Evolutionary conservation across 169 alveolate species (phyloP), one percentile per base, ranked within the genome.

Genomic region (Cryptosporidium ubiquitum): DNA sequence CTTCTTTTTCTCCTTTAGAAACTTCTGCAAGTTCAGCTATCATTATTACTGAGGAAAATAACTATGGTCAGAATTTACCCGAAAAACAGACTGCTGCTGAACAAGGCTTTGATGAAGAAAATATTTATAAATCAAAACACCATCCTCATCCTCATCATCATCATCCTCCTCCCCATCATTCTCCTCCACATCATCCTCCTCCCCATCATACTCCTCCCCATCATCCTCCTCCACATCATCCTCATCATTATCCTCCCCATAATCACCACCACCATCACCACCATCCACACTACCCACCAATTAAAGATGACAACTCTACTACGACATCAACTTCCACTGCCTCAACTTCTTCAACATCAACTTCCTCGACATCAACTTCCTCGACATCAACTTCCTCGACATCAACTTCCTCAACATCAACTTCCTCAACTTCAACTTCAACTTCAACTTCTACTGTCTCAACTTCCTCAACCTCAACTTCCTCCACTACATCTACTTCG

Each of bases 181-280:
- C 18, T 26, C 60, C 12, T 20, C 49, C 14, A 6, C 84, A 20
- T 5, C 40, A 70, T 5, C 18, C 18, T 23, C 40, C 14, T 70
- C 85, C 2, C 70, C 85, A 55, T n/a, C n/a, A n/a, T n/a, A n/a
- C n/a, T n/a, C n/a, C n/a, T n/a, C 42, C 84, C 40, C 64, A 1
- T 6, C 40, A 23, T 44, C 84, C 51, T 44, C 26, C 37, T 2
- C 58, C 10, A 35, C 26, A 68, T 5, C 23, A 5, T n/a, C 42
- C 1, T 20, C 40, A 61, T 31, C 42, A 10, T 61, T 7, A 31
- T 31, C 35, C 1, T 12, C 42, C n/a, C n/a, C n/a, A n/a, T n/a
- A n/a, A 31, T 9, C 2, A 61, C 2, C 20, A 68, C 55, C 47
- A 68, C 23, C 74, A 35, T 60, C 69, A 26, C 3, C 71, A 31